These are phyloP conservation scores for Penicillium crustosum DNA, from an alignment of 2,329 filamentous ascomycete species.

Conservation along the genomic window DNA sequence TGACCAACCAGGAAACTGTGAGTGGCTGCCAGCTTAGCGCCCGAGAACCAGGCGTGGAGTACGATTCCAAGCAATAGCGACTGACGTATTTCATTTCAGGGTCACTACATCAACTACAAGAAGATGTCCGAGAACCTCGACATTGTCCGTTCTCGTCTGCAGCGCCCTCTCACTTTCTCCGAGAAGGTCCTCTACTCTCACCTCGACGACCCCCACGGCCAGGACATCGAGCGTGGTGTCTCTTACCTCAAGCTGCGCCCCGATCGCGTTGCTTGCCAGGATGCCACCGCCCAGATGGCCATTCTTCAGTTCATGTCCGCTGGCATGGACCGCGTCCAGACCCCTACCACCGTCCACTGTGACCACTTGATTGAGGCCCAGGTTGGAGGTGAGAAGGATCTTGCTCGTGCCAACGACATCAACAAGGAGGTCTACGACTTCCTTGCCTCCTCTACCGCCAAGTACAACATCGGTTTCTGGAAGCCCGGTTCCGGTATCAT, in stretches of 20 bases:
- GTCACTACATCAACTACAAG: constrained; percentile 97
- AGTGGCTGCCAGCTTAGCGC: constrained; percentile 26
- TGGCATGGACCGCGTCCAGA: constrained; percentile 92
- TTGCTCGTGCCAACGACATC: constrained; percentile 83
- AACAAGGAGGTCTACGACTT: constrained; percentile 99
- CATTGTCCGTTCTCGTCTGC: constrained; percentile 84
- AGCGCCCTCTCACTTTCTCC: constrained; percentile 88
- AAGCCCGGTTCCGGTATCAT: constrained; percentile 98
- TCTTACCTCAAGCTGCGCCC: constrained; percentile 97
- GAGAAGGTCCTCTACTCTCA: constrained; percentile 99
- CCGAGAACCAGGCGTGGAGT: constrained; percentile 8
- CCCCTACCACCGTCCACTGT: constrained; percentile 94
- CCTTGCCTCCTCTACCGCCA: constrained; percentile 86
- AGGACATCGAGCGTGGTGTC: constrained; percentile 92
- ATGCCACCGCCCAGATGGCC: constrained; percentile 99
- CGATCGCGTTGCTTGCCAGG: constrained; percentile 97
- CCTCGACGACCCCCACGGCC: constrained; percentile 91
- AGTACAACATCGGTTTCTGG: constrained; percentile 99
- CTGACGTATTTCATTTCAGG: constrained; percentile 42
- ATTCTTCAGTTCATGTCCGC: constrained; percentile 99
- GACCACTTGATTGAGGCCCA: constrained; percentile 99
- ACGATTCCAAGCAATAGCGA: constrained; percentile 11
- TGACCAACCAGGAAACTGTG: constrained; percentile 90
- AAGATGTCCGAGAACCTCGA: constrained; percentile 98
- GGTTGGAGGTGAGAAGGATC: constrained; percentile 88